Evolutionary conservation across 257 asterid genomes (phyloP).

Genomic region (Henckelia pumila): DNA sequence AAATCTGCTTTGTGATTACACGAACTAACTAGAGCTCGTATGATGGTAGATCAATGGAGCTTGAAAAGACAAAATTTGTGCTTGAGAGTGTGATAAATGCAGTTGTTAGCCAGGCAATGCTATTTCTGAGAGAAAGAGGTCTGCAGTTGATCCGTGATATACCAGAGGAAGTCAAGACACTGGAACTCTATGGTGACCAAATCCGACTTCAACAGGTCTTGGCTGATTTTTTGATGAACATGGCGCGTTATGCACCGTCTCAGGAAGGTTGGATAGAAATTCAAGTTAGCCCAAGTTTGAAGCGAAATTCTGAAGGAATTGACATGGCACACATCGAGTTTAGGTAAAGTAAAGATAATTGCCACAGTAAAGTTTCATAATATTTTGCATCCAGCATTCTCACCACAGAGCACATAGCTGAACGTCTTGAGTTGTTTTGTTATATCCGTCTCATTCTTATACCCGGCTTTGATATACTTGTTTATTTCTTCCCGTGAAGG

Average conservation of each 20-base stretch:
- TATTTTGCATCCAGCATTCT: constrained; percentile 12
- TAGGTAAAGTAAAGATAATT: constrained; percentile 42
- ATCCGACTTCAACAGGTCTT: constrained; percentile 37
- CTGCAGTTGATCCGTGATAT: neutral
- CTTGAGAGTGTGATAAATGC: constrained; percentile 81
- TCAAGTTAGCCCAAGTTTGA: constrained; percentile 65
- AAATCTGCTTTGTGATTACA: neutral
- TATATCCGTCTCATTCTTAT: neutral
- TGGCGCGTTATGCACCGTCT: constrained; percentile 28
- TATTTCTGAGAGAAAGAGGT: constrained; percentile 29
- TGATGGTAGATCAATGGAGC: constrained; percentile 59
- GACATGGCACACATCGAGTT: constrained; percentile 55
- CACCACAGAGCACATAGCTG: too few relatives aligned
- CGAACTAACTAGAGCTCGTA: constrained; percentile 20
- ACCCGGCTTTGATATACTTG: neutral
- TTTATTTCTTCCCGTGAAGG: constrained; percentile 34
- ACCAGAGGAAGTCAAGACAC: constrained; percentile 11
- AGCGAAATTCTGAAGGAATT: constrained; percentile 50
- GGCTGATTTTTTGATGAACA: constrained; percentile 32
- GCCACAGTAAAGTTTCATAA: neutral
- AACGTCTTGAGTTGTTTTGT: neutral
- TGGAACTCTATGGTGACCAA: constrained; percentile 33
- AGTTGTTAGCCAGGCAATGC: constrained; percentile 90
- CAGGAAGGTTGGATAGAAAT: constrained; percentile 64
- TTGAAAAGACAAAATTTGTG: constrained; percentile 58